Evolutionary conservation across 2,329 filamentous ascomycete genomes (phyloP).

Genomic region (Atkinsonella hypoxylon): DNA sequence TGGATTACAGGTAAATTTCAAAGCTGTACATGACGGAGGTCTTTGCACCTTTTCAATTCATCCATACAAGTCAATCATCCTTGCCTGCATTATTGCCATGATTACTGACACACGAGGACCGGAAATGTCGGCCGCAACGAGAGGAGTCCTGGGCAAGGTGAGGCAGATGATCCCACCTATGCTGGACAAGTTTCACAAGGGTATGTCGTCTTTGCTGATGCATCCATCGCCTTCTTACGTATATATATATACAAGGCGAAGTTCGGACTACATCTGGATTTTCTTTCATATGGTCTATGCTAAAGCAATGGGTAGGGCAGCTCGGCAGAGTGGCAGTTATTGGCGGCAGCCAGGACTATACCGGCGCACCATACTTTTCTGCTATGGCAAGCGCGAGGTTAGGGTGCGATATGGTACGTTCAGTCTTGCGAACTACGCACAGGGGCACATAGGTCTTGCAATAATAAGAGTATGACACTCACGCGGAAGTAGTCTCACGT

Average conservation of each 20-base stretch:
- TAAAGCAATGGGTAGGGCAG: constrained; percentile 50
- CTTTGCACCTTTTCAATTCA: too few relatives aligned
- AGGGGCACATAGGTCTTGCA: too few relatives aligned
- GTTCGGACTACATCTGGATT: too few relatives aligned
- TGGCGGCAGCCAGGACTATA: constrained; percentile 91
- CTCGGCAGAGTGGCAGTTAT: constrained; percentile 87
- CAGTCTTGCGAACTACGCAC: too few relatives aligned
- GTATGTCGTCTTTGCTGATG: constrained; percentile 28
- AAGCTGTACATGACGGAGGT: too few relatives aligned
- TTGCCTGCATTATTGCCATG: constrained; percentile 10
- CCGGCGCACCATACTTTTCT: constrained; percentile 94
- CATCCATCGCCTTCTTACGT: too few relatives aligned
- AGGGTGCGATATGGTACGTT: constrained; percentile 73
- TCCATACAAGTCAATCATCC: too few relatives aligned
- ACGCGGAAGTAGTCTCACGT: constrained; percentile 58
- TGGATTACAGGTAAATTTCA: too few relatives aligned
- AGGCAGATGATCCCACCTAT: constrained; percentile 88
- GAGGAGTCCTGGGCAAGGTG: constrained; percentile 66
- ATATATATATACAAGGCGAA: too few relatives aligned
- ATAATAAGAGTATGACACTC: not conserved
- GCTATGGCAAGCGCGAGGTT: constrained; percentile 90
- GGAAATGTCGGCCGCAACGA: constrained; percentile 57
- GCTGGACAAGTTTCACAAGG: constrained; percentile 94
- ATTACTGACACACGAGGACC: constrained; percentile 13
- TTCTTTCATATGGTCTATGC: not conserved